Evolutionary conservation across 2,329 filamentous ascomycete genomes (phyloP).

Genomic region (Botryotinia convoluta): DNA sequence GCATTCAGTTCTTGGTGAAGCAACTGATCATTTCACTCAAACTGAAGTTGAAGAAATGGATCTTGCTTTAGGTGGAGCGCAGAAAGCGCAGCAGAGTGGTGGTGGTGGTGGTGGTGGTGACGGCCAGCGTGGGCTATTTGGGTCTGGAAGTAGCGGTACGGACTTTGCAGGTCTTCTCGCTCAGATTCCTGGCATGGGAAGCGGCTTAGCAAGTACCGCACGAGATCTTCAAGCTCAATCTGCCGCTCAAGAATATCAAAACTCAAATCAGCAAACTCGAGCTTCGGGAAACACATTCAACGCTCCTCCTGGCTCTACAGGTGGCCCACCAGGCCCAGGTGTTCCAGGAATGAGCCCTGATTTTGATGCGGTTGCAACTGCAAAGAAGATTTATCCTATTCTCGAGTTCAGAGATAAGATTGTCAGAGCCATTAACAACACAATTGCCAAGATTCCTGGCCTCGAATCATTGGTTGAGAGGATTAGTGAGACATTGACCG

Average conservation of each 20-base stretch:
- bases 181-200: slow-evolving; percentile 70
- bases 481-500: slow-evolving; percentile 86
- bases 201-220: slow-evolving; percentile 65
- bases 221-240: slow-evolving; percentile 59
- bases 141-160: slow-evolving; percentile 41
- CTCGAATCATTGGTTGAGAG: slow-evolving; percentile 84
- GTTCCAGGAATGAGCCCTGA: slow-evolving; percentile 72
- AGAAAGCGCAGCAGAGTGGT: slow-evolving; percentile 37
- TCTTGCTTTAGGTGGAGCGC: slow-evolving; percentile 64
- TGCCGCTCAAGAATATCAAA: slow-evolving; percentile 61
- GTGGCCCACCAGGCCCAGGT: slow-evolving; percentile 47
- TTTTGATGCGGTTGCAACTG: slow-evolving; percentile 76
- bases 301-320: slow-evolving; percentile 37
- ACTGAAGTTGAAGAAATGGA: slow-evolving; percentile 82
- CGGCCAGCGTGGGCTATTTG: slow-evolving; percentile 39
- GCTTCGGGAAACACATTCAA: slow-evolving; percentile 35
- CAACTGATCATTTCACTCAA: slow-evolving; percentile 80
- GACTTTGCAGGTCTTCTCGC: slow-evolving; percentile 71
- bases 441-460: slow-evolving; percentile 87
- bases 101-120: slow-evolving; percentile 37
- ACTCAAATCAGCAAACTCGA: slow-evolving; percentile 41
- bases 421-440: slow-evolving; percentile 77
- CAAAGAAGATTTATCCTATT: slow-evolving; percentile 88
- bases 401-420: slow-evolving; percentile 92
- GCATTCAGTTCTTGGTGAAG: slow-evolving; percentile 71